Evolutionary conservation across 257 asterid species (phyloP).

Genomic region (Nicotiana knightiana): DNA sequence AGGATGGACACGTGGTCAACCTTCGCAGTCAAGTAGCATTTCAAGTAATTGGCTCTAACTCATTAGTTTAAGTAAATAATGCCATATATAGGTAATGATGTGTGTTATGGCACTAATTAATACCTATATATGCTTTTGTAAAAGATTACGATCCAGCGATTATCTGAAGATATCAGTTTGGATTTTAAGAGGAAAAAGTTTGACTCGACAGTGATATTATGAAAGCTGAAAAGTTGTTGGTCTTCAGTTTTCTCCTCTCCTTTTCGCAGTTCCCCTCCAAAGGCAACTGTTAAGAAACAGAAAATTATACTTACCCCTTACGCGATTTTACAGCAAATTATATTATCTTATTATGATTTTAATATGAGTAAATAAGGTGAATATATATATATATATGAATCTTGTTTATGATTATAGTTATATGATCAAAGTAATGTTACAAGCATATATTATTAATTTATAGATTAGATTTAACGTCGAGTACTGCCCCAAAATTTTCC

Average conservation of each 20-base stretch:
- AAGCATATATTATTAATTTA: no score
- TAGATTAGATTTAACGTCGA: no score
- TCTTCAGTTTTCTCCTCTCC: neutral
- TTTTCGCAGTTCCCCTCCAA: neutral
- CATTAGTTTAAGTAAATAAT: slow-evolving; percentile 26
- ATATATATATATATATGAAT: no score
- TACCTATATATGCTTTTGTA: slow-evolving; percentile 9
- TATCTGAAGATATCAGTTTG: slow-evolving; percentile 1
- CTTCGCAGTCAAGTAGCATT: slow-evolving; percentile 1
- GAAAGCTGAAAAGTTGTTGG: neutral
- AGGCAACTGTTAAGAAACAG: neutral
- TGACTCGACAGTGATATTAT: slow-evolving; percentile 6
- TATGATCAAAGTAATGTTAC: no score
- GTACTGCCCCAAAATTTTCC: no score
- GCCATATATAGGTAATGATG: slow-evolving; percentile 62
- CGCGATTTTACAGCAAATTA: no score
- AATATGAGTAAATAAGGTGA: no score
- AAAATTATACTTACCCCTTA: no score
- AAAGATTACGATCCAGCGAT: slow-evolving; percentile 21
- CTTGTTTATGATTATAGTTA: no score
- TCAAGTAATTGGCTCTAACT: slow-evolving; percentile 15
- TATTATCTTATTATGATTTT: no score
- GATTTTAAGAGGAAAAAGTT: neutral
- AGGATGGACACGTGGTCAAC: slow-evolving; percentile 41
- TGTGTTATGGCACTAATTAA: slow-evolving; percentile 35